These are phyloP conservation scores for Adansonia rubrostipa DNA, from an alignment of 441 rosid genomes.

Conservation along the genomic window DNA sequence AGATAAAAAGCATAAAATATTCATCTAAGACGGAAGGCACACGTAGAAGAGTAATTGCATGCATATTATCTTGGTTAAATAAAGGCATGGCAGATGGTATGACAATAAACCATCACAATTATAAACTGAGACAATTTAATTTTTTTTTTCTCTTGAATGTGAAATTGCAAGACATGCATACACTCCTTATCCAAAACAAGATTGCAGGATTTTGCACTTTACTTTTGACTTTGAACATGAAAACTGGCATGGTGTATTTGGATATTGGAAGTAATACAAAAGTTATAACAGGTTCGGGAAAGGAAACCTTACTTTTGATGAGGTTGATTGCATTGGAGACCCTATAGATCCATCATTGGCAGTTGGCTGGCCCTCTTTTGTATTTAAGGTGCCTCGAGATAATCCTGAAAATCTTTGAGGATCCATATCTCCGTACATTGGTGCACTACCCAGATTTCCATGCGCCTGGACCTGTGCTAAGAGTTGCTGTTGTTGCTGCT, in stretches of 20 bases:
- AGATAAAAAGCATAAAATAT: not conserved
- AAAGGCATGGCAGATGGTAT: conserved; percentile 6
- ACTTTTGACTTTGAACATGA: not conserved
- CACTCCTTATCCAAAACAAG: conserved; percentile 1
- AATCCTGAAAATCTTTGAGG: conserved; percentile 65
- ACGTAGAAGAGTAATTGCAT: not conserved
- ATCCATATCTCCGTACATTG: conserved; percentile 68
- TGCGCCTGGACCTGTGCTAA: conserved; percentile 68
- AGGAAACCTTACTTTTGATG: conserved; percentile 59
- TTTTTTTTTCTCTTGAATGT: not conserved
- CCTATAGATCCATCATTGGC: conserved; percentile 73
- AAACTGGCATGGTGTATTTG: not conserved
- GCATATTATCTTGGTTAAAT: not conserved
- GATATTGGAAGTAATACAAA: conserved; percentile 2
- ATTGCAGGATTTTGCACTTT: not conserved
- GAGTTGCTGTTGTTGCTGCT: conserved; percentile 74
- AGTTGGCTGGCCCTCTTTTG: conserved; percentile 67
- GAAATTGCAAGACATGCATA: not conserved
- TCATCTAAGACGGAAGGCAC: not conserved
- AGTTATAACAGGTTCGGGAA: conserved; percentile 19
- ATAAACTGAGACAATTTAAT: not conserved
- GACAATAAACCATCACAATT: conserved; percentile 1
- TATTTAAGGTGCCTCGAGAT: conserved; percentile 56
- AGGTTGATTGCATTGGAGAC: conserved; percentile 80
- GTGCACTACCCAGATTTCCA: conserved; percentile 58